Percentiles rank a stretch among this genome's conserved stretches.
Conservation (phyloP, 495 filamentous ascomycete species). For the Trichoderma gamsii region DNA sequence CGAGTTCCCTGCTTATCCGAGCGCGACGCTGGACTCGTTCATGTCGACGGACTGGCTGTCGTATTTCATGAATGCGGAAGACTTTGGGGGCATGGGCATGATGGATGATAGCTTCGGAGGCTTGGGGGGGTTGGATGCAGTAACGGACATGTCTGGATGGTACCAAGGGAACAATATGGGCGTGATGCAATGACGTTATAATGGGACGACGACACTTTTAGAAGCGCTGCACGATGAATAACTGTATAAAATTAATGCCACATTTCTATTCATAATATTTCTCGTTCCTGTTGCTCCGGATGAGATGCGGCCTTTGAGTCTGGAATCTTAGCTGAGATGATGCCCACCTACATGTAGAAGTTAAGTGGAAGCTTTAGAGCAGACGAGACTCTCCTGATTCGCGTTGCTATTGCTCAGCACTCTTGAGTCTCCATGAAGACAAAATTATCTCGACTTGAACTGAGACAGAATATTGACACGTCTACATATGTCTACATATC, state of each 20-base stretch:
- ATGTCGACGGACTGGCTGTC: constrained; percentile 5
- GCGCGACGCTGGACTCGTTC: neutral
- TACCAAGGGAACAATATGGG: neutral
- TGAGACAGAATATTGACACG: no score
- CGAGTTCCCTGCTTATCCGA: constrained; percentile 9
- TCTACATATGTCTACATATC: neutral
- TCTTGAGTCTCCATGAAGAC: no score
- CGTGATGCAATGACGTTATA: neutral
- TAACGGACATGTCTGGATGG: neutral
- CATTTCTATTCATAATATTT: no score
- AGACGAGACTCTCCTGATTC: no score
- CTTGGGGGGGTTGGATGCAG: neutral
- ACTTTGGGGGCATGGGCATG: neutral
- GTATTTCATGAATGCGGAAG: constrained; percentile 7
- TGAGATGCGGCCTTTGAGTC: no score
- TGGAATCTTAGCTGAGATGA: no score
- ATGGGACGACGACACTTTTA: neutral
- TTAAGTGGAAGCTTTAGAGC: no score
- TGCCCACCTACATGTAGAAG: no score
- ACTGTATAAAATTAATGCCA: neutral
- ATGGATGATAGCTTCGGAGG: neutral
- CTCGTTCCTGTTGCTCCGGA: no score
- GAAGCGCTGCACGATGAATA: neutral
- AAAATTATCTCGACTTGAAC: no score
- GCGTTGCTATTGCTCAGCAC: no score